These are phyloP conservation scores for Capillidium heterosporum DNA, from an alignment of 371 early-diverging fungal species.

Conservation along the genomic window DNA sequence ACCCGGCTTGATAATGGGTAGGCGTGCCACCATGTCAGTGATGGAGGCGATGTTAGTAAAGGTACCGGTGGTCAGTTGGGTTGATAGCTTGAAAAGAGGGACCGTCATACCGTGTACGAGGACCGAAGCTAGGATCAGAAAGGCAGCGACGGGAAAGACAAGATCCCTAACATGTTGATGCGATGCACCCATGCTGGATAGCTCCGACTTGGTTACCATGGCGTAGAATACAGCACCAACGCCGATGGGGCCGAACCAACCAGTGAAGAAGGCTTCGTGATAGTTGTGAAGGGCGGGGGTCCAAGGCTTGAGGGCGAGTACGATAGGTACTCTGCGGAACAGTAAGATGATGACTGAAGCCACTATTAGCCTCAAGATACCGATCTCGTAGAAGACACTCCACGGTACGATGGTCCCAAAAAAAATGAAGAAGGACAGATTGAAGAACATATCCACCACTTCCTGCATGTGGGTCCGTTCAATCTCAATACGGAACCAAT, in stretches of 20 bases:
- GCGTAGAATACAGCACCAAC: constrained; percentile 73
- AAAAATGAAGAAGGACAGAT: constrained; percentile 77
- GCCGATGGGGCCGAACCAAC: constrained; percentile 96
- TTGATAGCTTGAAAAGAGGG: constrained; percentile 41
- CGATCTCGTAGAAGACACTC: constrained; percentile 43
- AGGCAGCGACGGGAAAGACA: constrained; percentile 44
- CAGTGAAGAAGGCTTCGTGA: constrained; percentile 75
- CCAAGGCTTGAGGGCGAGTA: constrained; percentile 37
- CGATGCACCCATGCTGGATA: neutral
- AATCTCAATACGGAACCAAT: constrained; percentile 77
- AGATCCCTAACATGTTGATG: constrained; percentile 11
- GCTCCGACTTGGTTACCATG: constrained; percentile 30
- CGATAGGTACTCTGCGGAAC: constrained; percentile 64
- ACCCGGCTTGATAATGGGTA: constrained; percentile 17
- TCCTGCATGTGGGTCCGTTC: constrained; percentile 77
- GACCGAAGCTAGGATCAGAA: constrained; percentile 54
- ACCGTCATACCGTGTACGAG: constrained; percentile 67
- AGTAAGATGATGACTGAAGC: constrained; percentile 50
- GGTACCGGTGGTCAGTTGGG: constrained; percentile 18
- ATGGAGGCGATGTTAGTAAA: constrained; percentile 15
- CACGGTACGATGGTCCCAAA: constrained; percentile 82
- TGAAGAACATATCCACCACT: constrained; percentile 76
- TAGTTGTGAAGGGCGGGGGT: constrained; percentile 55
- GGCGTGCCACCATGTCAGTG: constrained; percentile 12
- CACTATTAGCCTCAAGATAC: constrained; percentile 20